Evolutionary conservation across 345 rosid species (phyloP), one percentile per base, ranked within the genome.

Genomic region (Camelina sativa): DNA sequence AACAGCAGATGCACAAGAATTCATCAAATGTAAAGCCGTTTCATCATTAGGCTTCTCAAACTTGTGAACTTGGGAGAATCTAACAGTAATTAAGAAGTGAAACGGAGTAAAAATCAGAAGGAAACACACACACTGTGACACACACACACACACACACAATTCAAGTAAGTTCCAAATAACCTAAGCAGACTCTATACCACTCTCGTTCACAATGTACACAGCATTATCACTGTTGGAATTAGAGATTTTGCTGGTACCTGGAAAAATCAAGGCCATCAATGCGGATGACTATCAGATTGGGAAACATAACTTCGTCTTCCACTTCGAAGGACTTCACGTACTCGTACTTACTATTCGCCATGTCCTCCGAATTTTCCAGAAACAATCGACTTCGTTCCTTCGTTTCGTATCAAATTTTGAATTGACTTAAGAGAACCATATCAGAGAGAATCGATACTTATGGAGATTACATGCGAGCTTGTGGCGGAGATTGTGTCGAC

Each of bases 311-410:
- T 67, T 88, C 88, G 38, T 88, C 98, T 20, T 85, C 85, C 10
- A 76, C 73, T 75, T 92, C 96, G 34, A 87, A 92, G 12, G 85
- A 81, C 76, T 89, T 92, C 23, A 92, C 96, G 35, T 92, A 92
- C 83, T 92, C 96, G 53, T 92, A 92, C 72, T 87, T 90, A 80
- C 98, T 92, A 69, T 92, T 92, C n/a, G 95, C 96, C 96, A 89
- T 46, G 4, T 11, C 4, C 11, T 40, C 11, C 11, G 8, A 37
- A 2, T 37, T 37, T 37, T 37, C 44, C 5, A 28, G 30, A 12
- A 40, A 40, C 15, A 11, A 40, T 40, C 0, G 13, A 9, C 44
- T 40, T 40, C 22, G 22, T 20, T 20, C 13, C 15, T 11, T 40
- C 13, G 44, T 40, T 11, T 40, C 4, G 4, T 40, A 35, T 7